Evolutionary conservation across 1,284 basidiomycete species (phyloP).

Genomic region (Takashimella koratensis): DNA sequence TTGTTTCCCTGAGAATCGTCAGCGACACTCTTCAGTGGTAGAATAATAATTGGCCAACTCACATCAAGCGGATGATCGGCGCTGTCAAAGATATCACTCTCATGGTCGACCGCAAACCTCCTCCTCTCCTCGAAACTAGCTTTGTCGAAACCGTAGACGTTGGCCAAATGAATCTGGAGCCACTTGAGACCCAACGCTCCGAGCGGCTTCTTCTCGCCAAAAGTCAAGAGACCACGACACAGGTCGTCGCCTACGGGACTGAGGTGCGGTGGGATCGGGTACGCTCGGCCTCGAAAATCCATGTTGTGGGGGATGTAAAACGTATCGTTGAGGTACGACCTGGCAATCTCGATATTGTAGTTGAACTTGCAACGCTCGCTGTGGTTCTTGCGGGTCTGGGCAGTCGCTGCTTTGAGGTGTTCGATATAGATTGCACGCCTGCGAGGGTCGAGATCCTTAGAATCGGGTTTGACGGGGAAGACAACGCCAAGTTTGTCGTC

Average conservation of each 20-base stretch:
- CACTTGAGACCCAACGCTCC: constrained; percentile 74
- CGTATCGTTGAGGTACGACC: constrained; percentile 60
- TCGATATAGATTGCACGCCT: constrained; percentile 61
- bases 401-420: constrained; percentile 60
- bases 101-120: constrained; percentile 67
- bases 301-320: constrained; percentile 97
- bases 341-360: constrained; percentile 96
- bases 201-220: constrained; percentile 75
- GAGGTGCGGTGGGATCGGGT: constrained; percentile 93
- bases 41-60: constrained; percentile 21
- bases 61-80: constrained; percentile 81
- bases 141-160: constrained; percentile 93
- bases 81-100: constrained; percentile 77
- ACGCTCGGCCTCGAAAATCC: constrained; percentile 96
- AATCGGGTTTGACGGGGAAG: constrained; percentile 60
- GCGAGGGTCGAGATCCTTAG: constrained; percentile 64
- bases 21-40: neutral
- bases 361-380: constrained; percentile 89
- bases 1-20: constrained; percentile 54
- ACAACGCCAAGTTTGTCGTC: constrained; percentile 29
- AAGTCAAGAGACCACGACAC: constrained; percentile 81
- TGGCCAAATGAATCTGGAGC: constrained; percentile 91
- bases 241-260: constrained; percentile 96
- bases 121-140: constrained; percentile 88
- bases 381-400: constrained; percentile 73